These are phyloP conservation scores for Porogramme epimiltina DNA, from an alignment of 1,284 basidiomycete genomes.

Conservation along the genomic window DNA sequence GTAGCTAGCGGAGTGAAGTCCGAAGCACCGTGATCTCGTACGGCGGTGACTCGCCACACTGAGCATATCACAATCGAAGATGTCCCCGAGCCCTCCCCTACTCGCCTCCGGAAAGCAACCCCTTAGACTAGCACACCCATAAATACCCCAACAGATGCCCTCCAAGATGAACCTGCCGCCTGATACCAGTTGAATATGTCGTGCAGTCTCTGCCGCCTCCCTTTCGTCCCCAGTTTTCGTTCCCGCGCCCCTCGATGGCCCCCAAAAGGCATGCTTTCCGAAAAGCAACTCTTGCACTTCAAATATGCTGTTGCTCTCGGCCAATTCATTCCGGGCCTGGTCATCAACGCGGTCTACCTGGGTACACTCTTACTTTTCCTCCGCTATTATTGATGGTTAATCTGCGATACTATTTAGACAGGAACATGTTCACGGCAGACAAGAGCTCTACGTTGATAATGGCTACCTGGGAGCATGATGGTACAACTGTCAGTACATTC, in stretches of 20 bases:
- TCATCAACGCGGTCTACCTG: conserved; percentile 6
- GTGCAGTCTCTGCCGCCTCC: conserved; percentile 28
- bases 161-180: too few species aligned
- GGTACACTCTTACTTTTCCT: background rate
- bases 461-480: conserved; percentile 13
- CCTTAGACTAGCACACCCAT: too few species aligned
- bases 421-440: conserved; percentile 10
- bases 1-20: too few species aligned
- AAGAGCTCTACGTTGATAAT: conserved; percentile 3
- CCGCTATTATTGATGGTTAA: too few species aligned
- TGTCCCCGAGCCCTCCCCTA: too few species aligned
- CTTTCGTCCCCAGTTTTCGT: conserved; percentile 22
- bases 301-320: too few species aligned
- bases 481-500: conserved; percentile 17
- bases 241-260: conserved; percentile 19
- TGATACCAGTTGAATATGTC: conserved; percentile 18
- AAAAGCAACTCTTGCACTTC: conserved; percentile 23
- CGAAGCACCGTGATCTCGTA: too few species aligned
- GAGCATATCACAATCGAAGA: too few species aligned
- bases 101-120: too few species aligned
- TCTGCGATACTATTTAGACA: conserved; percentile 4
- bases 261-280: conserved; percentile 21
- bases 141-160: too few species aligned
- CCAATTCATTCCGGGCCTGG: too few species aligned
- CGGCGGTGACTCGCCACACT: too few species aligned